Evolutionary conservation across 2,329 filamentous ascomycete species (phyloP), one percentile per base, ranked within the genome.

Genomic region (Aureobasidium pullulans): DNA sequence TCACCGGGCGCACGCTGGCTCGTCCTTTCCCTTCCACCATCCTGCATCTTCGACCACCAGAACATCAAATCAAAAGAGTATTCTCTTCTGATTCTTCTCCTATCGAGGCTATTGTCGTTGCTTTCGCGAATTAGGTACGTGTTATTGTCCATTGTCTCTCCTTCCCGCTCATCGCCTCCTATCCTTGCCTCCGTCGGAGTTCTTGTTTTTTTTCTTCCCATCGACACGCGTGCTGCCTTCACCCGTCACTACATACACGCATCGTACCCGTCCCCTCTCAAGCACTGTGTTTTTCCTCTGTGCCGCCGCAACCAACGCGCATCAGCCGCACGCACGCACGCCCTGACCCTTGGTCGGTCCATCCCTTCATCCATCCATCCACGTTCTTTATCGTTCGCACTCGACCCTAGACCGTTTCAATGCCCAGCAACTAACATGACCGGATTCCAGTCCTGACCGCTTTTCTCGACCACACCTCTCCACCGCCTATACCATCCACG

Each of bases 201-300:
- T 23, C 23, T 36, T 40, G 28, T 32, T 39, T 43, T 37, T 43
- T 49, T 59, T 49, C 36, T 50, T 50, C 28, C 56, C 47, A 50
- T 53, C 57, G 40, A 46, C 57, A 59, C 57, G 47, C 57, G 57
- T 34, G 43, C 43, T 48, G 44, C 43, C 43, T 43, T 29, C 40
- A 48, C 43, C 44, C 44, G 43, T 28, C 23, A 19, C 42, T 44
- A 9, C 42, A 44, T 19, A 19, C 42, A 44, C 16, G 23, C 28
- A 23, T 36, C 34, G 34, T 13, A 48, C 54, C 54, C 42, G 42
- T 39, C 54, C 42, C 43, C 40, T 23, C 46, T 32, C 15, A 34
- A 49, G 46, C 44, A 13, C 44, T 16, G 31, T 40, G 31, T 6
- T 28, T 37, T 52, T 52, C n/a, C 31, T 32, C 36, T 48, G 34